Percentiles rank a stretch among this genome's conserved stretches.
These are phyloP conservation scores for Pleurotus ostreatus DNA, from an alignment of 768 basidiomycete species.

Conservation along the genomic window DNA sequence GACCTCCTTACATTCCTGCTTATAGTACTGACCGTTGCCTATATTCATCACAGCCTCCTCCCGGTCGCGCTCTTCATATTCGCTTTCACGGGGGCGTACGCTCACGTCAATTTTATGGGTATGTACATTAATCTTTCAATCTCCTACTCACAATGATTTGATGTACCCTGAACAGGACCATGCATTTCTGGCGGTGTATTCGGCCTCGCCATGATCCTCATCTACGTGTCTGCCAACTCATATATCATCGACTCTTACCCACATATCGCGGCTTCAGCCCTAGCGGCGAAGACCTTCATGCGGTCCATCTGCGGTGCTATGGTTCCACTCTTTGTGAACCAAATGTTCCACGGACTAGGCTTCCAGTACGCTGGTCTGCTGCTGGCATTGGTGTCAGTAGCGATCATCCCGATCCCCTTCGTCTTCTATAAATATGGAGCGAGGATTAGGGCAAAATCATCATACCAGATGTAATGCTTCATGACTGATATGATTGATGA, in stretches of 20 bases:
- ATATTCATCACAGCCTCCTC: slow-evolving; percentile 23
- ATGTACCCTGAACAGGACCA: slow-evolving; percentile 10
- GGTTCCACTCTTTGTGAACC: slow-evolving; percentile 35
- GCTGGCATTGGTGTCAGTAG: slow-evolving; percentile 27
- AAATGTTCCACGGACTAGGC: slow-evolving; percentile 38
- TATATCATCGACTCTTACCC: slow-evolving; percentile 42
- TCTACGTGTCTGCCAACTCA: slow-evolving; percentile 40
- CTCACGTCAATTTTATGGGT: slow-evolving; percentile 34
- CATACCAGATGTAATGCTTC: too few relatives aligned
- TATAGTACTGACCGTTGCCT: background rate
- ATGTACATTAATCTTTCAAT: background rate
- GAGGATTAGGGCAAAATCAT: slow-evolving; percentile 26
- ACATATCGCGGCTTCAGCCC: slow-evolving; percentile 38
- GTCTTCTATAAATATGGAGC: slow-evolving; percentile 38
- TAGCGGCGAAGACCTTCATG: slow-evolving; percentile 40
- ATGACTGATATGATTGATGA: too few relatives aligned
- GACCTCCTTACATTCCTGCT: slow-evolving; percentile 1
- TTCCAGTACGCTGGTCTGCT: slow-evolving; percentile 37
- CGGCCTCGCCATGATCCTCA: slow-evolving; percentile 37
- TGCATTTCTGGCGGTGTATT: slow-evolving; percentile 33
- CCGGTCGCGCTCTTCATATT: slow-evolving; percentile 39
- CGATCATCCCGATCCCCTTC: slow-evolving; percentile 35
- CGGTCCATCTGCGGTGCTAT: slow-evolving; percentile 31
- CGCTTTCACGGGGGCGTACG: slow-evolving; percentile 40
- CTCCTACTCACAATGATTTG: background rate